Evolutionary conservation across 2,329 filamentous ascomycete genomes (phyloP), one percentile per base, ranked within the genome.

Genomic region (Aspergillus nomiae): DNA sequence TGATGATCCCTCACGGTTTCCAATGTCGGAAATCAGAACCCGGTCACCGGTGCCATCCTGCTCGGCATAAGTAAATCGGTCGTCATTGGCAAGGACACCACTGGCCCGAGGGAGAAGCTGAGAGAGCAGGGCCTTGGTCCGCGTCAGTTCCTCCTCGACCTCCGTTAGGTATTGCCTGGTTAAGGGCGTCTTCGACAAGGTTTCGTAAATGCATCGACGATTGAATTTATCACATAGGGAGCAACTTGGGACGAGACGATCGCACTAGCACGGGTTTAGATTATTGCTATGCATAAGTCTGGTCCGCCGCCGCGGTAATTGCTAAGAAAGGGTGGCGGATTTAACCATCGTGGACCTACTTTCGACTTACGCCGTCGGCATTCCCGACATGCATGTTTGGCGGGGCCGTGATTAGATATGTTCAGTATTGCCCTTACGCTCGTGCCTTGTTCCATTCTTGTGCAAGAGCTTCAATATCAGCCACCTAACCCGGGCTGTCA

Each of bases 301-400:
- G 38, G 38, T 38, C 38, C 9, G 38, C 38, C 19, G 38, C 38
- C 38, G 38, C 8, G 38, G 38, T 7, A 41, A 41, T 41, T n/a
- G 16, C 38, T 41, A 10, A 41, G 36, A 41, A 8, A n/a, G 36
- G 36, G 11, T 16, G 34, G 7, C 34, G 6, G 34, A 36, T 36
- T 36, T 16, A 36, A 7, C 14, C 14, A 74, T 65, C 9, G 67
- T 63, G 11, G 38, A 28, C 53, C 60, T 53, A 67, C 67, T 45
- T 65, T 67, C 19, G 78, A 76, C 67, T 81, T 81, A 41, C 78
- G 67, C 32, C 79, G 70, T 21, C 77, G 73, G 61, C 79, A 81
- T 65, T 81, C 79, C 64, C 63, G 61, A 58, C 67, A 69, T 30
- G 63, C 73, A 65, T 65, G 74, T 14, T 64, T 71, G 36, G 72